Conservation (phyloP, 2,329 filamentous ascomycete species). For the Domatiomyces globalis region DNA sequence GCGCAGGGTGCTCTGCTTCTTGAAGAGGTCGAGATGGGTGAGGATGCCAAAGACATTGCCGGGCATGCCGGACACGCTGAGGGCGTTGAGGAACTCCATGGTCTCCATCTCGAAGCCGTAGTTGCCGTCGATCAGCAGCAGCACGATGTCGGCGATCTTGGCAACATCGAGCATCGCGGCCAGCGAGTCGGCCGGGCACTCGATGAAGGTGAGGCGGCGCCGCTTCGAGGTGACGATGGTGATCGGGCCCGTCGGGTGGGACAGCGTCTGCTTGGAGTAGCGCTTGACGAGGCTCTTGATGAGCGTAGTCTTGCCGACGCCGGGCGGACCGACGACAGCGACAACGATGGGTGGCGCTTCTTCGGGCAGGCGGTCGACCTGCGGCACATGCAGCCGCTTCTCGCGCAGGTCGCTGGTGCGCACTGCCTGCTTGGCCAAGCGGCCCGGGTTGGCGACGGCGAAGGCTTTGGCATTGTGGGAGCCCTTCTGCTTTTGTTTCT, state of each 20-base stretch:
- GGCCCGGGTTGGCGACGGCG: conserved; percentile 67
- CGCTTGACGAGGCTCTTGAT: conserved; percentile 87
- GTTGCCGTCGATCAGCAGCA: conserved; percentile 97
- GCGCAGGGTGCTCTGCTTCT: conserved; percentile 80
- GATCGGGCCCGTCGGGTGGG: conserved; percentile 77
- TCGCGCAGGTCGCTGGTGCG: conserved; percentile 54
- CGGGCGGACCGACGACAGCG: conserved; percentile 84
- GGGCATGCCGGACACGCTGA: conserved; percentile 92
- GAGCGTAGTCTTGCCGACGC: conserved; percentile 89
- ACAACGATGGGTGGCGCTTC: conserved; percentile 89
- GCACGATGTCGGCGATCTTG: conserved; percentile 92
- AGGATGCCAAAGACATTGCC: conserved; percentile 96
- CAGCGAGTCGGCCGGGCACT: conserved; percentile 86
- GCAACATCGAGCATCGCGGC: conserved; percentile 94
- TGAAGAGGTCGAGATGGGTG: conserved; percentile 89
- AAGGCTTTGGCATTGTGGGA: conserved; percentile 82
- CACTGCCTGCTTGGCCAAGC: conserved; percentile 53
- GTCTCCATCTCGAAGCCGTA: conserved; percentile 99
- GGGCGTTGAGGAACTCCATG: conserved; percentile 94
- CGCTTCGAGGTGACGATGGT: conserved; percentile 96
- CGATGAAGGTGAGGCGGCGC: conserved; percentile 83
- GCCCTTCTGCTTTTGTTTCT: conserved; percentile 58
- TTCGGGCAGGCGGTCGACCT: conserved; percentile 88
- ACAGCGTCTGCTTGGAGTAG: conserved; percentile 90
- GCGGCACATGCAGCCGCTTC: conserved; percentile 87